Evolutionary conservation across 2,329 filamentous ascomycete genomes (phyloP), one percentile per base, ranked within the genome.

Genomic region (Fusarium virguliforme): DNA sequence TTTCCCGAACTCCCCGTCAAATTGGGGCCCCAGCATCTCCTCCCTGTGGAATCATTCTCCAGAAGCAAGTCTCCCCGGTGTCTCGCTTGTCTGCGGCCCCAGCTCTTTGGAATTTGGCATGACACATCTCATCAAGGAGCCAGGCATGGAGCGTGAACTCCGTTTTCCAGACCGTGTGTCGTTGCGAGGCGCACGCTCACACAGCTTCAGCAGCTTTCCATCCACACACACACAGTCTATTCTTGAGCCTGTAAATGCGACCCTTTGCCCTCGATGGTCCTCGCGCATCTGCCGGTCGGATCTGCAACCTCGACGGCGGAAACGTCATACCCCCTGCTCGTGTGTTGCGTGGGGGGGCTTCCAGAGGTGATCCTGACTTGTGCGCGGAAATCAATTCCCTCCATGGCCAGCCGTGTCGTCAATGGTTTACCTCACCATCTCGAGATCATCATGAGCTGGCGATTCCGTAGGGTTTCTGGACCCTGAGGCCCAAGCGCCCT

Each of bases 1-100:
- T 72, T 54, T 59, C 40, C 61, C 59, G 67, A 75, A 75, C 74
- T 75, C 74, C 74, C 73, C 73, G 73, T 65, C 51, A 66, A 64
- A 65, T 58, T 64, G 71, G 73, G 46, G 60, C 70, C 62, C 55
- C 62, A 69, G 61, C 55, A 54, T 62, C 32, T 55, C 54, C 63
- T 18, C 18, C 57, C 56, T 51, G 59, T 63, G 51, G 48, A 55
- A 54, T 55, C 22, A 51, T 22, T 48, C 41, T 40, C 37, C 68
- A 70, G 62, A 72, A 70, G 72, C 68, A 74, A 72, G 66, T 68
- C 50, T 67, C 72, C 72, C 72, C 72, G 51, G 53, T 34, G 60
- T 57, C 65, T 74, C 67, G 73, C 73, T 73, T 69, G 64, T 62
- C 22, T 68, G 24, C 57, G 41, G 58, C 69, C 65, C 69, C 58